These are phyloP conservation scores for Chytriomyces sp. DNA, from an alignment of 192 early-diverging fungal genomes.

Conservation along the genomic window DNA sequence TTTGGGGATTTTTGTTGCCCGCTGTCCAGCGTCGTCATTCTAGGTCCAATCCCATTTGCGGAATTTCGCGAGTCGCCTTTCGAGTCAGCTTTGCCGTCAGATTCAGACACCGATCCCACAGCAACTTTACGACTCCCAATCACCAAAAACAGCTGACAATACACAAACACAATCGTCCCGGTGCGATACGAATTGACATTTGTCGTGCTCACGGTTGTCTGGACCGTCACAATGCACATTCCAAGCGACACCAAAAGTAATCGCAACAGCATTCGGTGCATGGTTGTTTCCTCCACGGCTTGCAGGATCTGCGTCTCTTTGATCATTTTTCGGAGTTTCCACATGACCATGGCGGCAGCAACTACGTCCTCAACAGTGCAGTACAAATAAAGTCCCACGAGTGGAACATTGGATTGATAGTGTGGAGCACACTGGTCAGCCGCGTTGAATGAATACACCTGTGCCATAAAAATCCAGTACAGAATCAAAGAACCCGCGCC, in stretches of 20 bases:
- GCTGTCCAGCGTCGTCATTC: not conserved
- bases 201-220: not conserved
- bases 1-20: not conserved
- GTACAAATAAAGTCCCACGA: not conserved
- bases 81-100: not conserved
- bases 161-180: slow-evolving; percentile 16
- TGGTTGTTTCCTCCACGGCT: not conserved
- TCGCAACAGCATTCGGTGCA: not conserved
- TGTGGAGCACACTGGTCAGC: not conserved
- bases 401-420: slow-evolving; percentile 5
- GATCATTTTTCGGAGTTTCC: not conserved
- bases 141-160: slow-evolving; percentile 9
- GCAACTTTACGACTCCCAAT: not conserved
- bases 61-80: not conserved
- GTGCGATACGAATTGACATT: no score
- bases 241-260: slow-evolving; percentile 3
- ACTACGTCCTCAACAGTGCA: slow-evolving; percentile 4
- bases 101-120: not conserved
- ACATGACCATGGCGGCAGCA: not conserved
- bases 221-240: slow-evolving; percentile 8
- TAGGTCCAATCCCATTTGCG: not conserved
- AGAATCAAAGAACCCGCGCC: not conserved
- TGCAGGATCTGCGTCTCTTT: not conserved
- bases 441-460: slow-evolving; percentile 4
- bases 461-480: slow-evolving; percentile 7